A percentile compares a stretch with the other conserved stretches of the same genome.
Conservation (phyloP, 768 basidiomycete species). For the Lactarius evosmus region DNA sequence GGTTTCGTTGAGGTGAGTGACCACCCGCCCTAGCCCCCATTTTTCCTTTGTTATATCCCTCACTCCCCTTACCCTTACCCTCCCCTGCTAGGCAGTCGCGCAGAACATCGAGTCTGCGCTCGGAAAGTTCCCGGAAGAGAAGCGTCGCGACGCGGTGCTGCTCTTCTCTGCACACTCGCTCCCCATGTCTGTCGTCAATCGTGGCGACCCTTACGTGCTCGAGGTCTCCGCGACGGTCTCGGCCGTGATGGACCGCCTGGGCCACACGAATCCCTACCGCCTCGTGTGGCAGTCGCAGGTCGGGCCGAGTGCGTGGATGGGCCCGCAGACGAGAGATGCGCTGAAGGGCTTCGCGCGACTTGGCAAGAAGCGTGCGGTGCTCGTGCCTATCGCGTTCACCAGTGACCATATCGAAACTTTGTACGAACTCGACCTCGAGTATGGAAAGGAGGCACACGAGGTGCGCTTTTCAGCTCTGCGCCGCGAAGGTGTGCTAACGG, state of each 20-base stretch:
- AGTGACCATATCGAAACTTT: conserved; percentile 99
- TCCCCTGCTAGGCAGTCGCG: conserved; percentile 67
- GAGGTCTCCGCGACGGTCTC: conserved; percentile 94
- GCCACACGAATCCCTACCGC: conserved; percentile 80
- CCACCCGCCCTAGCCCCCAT: not conserved
- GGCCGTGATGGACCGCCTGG: conserved; percentile 87
- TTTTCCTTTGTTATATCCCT: conserved; percentile 13
- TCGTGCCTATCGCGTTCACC: conserved; percentile 97
- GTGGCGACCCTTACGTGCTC: conserved; percentile 94
- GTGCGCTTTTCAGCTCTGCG: conserved; percentile 44
- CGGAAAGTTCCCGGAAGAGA: conserved; percentile 67
- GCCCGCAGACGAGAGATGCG: conserved; percentile 90
- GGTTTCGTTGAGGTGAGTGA: conserved; percentile 86
- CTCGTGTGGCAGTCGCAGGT: conserved; percentile 98
- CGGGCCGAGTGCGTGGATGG: conserved; percentile 97
- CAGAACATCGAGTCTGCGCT: conserved; percentile 84
- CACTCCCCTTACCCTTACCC: too few relatives aligned
- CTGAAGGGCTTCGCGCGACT: conserved; percentile 81
- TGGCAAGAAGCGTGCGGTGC: conserved; percentile 70
- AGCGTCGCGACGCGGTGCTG: conserved; percentile 72
- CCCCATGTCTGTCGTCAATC: conserved; percentile 97
- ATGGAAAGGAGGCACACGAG: conserved; percentile 85
- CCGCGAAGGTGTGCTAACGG: conserved; percentile 4
- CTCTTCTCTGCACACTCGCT: conserved; percentile 97
- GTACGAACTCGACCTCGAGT: conserved; percentile 94